Percentiles rank a stretch among this genome's conserved stretches.
These are phyloP conservation scores for Blastobotrys robertii DNA, from an alignment of 805 yeast species.

Conservation along the genomic window DNA sequence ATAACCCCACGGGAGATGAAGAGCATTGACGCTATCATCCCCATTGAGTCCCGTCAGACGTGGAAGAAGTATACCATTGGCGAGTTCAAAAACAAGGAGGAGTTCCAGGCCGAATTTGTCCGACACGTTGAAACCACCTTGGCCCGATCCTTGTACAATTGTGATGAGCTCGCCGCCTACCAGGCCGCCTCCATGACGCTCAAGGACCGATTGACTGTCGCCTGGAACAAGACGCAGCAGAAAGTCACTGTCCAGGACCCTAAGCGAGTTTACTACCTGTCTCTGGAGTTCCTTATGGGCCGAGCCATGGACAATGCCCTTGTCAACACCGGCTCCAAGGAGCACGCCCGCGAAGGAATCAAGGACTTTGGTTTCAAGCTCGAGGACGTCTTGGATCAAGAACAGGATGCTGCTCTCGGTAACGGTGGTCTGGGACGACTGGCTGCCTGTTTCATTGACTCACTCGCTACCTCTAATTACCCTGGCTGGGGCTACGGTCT, in stretches of 20 bases:
- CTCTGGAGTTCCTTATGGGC: conserved; percentile 88
- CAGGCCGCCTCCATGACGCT: conserved; percentile 76
- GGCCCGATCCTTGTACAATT: conserved; percentile 86
- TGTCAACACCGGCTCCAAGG: conserved; percentile 66
- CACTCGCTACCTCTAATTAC: conserved; percentile 73
- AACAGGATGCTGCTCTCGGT: conserved; percentile 91
- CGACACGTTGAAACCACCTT: conserved; percentile 83
- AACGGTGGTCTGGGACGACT: conserved; percentile 92
- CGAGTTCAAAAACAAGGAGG: conserved; percentile 40
- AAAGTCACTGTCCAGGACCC: conserved; percentile 73
- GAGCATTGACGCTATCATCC: conserved; percentile 72
- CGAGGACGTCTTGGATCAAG: conserved; percentile 77
- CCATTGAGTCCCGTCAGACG: conserved; percentile 60
- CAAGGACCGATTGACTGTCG: conserved; percentile 68
- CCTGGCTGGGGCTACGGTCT: conserved; percentile 97
- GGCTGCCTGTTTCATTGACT: conserved; percentile 91
- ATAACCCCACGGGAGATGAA: conserved; percentile 84
- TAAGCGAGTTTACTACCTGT: conserved; percentile 77
- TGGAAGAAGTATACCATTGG: conserved; percentile 65
- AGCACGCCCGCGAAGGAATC: conserved; percentile 43
- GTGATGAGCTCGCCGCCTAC: conserved; percentile 87
- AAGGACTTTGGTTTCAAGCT: conserved; percentile 75
- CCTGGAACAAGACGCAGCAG: conserved; percentile 93
- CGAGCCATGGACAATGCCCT: conserved; percentile 91
- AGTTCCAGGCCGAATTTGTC: conserved; percentile 60